Base-by-base conservation (phyloP, 106 monocot species). In the Phalaenopsis equestris region DNA sequence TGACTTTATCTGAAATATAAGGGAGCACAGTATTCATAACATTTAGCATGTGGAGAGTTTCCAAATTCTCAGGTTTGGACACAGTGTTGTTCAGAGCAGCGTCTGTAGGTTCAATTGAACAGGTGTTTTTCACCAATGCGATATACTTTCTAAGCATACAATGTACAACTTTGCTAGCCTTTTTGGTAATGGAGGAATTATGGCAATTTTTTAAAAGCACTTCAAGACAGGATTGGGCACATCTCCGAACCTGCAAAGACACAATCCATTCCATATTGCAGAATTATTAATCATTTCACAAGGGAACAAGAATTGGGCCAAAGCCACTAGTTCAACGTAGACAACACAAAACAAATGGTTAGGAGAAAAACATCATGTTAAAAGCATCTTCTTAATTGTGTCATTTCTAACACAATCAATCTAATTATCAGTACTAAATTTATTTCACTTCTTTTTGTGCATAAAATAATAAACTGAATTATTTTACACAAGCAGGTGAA, bases 181-280 rank as follows among this genome's bases (percentile, higher is more conserved):
- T 91, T 86, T 90, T 86, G 37, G 42, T 77, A 79, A 81, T 68
- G 57, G 41, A 30, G 64, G 85, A 75, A 76, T 55, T 80, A 24
- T 81, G 72, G 24, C 92, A 83, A 76, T 67, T 18, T 39, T 49
- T 80, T 70, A 92, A 92, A 41, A 86, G 24, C 80, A 86, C 88
- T 80, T 89, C 87, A 43, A 93, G 75, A 79, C 86, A 88, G 48
- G 52, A 52, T 79, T 93, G 99, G 19, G 99, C 91, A 81, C 90
- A 90, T 85, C 84, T 93, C 24, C 99, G 90, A 61, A 99, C 99
- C 99, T 99, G 86, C 79, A 88, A 30, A 76, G 5, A 2, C 48
- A 49, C 1, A n/a, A 49, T 8, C 15, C 16, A 76, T 70, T 74
- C 43, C 19, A 1, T 39, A 6, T 70, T 3, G 37, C 1, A 74